phyloP scores from a whole-genome alignment of 1,284 basidiomycete genomes.

The Cerioporus squamosus region DNA sequence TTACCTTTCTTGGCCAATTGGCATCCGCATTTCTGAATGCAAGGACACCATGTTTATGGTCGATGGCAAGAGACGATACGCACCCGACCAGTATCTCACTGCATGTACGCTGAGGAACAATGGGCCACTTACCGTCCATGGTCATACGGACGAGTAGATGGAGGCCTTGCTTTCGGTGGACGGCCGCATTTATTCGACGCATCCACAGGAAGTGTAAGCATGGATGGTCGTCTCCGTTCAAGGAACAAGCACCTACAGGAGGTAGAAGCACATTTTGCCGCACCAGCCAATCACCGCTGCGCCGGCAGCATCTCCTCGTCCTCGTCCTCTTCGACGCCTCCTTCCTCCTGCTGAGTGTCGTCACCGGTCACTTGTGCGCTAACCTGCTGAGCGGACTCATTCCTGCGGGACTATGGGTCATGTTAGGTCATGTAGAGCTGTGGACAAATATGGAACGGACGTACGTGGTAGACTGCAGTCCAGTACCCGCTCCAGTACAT shows the following conservation, averaged over 20 bases:
- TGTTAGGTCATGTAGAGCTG: background rate
- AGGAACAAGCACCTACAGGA: slow-evolving; percentile 21
- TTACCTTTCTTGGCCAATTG: too few species aligned
- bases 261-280: background rate
- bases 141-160: too few species aligned
- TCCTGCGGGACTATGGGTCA: slow-evolving; percentile 19
- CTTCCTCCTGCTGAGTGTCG: slow-evolving; percentile 4
- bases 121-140: too few species aligned
- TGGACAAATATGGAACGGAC: slow-evolving; percentile 7
- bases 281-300: slow-evolving; percentile 21
- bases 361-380: slow-evolving; percentile 3
- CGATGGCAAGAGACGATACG: background rate
- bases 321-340: slow-evolving; percentile 28
- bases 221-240: slow-evolving; percentile 21
- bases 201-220: slow-evolving; percentile 25
- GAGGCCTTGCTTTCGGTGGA: background rate
- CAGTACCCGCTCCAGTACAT: slow-evolving; percentile 87
- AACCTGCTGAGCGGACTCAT: slow-evolving; percentile 10
- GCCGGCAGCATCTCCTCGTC: slow-evolving; percentile 35
- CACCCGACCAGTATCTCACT: background rate
- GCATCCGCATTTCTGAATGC: too few species aligned
- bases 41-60: background rate
- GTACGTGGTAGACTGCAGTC: slow-evolving; percentile 80
- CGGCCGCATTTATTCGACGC: slow-evolving; percentile 2
- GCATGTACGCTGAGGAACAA: too few species aligned